Evolutionary conservation across 805 yeast genomes (phyloP), one percentile per base, ranked within the genome.

Genomic region (Zygotorulaspora florentina): DNA sequence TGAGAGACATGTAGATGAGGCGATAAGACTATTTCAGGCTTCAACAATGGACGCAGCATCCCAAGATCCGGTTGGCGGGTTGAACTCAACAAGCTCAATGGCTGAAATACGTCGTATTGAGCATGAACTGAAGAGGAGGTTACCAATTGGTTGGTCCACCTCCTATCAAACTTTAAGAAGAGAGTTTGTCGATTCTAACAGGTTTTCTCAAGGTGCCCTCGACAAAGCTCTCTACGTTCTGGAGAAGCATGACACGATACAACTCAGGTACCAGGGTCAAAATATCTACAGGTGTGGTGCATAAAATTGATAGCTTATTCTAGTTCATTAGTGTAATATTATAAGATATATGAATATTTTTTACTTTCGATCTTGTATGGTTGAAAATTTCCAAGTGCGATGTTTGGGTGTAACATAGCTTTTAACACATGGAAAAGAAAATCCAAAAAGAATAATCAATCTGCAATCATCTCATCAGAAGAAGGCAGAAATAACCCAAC

Each of bases 141-240:
- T 93, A 53, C 97, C 98, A 12, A 83, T 93, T 52, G 99, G 99
- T 16, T 93, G 96, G 90, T 85, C 95, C 30, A 89, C 98, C 0
- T 82, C 91, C 13, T 87, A 87, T 64, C 80, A 78, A 53, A 88
- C 96, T 3, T 74, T 93, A 46, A 77, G 87, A 57, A 79, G 84
- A 48, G 96, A 91, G 68, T 85, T 90, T 64, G 87, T 85, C 15
- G 83, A 76, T 27, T 75, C 78, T 33, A 79, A 80, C 41, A 74
- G 75, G 46, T 83, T 77, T 55, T 73, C 83, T 26, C 79, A 80
- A 42, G 77, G 79, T 42, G 91, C 96, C 0, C 71, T 91, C 53
- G 96, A 89, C 55, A 82, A 80, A 61, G 95, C 97, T 0, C 67
- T 91, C 48, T 78, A 77, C 65, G 83, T 87, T 1, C 63, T 93